Percentiles rank a stretch among this genome's conserved stretches.
Conservation (phyloP, 345 rosid species). For the Boechera stricta region DNA sequence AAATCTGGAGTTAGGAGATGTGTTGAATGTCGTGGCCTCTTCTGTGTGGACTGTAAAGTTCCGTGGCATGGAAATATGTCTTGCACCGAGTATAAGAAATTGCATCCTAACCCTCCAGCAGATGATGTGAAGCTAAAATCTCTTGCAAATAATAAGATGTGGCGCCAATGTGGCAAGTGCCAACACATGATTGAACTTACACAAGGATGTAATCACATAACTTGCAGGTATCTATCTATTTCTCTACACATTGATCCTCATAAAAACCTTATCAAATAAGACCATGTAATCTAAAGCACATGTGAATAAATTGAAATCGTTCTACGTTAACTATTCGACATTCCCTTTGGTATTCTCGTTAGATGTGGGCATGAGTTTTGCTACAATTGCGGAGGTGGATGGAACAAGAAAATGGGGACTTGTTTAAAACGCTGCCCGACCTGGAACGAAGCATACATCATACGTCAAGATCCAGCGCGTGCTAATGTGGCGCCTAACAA, state of each 20-base stretch:
- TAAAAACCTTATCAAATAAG: background rate
- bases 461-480: constrained; percentile 18
- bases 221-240: constrained; percentile 57
- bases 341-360: constrained; percentile 24
- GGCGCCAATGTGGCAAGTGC: constrained; percentile 65
- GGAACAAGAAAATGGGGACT: constrained; percentile 47
- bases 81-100: constrained; percentile 51
- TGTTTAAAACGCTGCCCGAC: constrained; percentile 49
- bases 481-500: constrained; percentile 10
- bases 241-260: background rate
- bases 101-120: constrained; percentile 52
- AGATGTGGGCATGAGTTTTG: constrained; percentile 67
- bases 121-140: constrained; percentile 57
- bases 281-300: background rate
- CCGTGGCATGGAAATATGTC: constrained; percentile 72
- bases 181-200: constrained; percentile 60
- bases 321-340: constrained; percentile 2
- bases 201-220: constrained; percentile 65
- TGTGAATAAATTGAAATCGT: background rate
- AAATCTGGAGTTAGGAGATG: constrained; percentile 64
- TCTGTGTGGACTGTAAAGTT: constrained; percentile 81
- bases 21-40: constrained; percentile 57
- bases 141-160: constrained; percentile 52
- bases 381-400: constrained; percentile 60
- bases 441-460: constrained; percentile 51